Evolutionary conservation across 2,329 filamentous ascomycete species (phyloP), one percentile per base, ranked within the genome.

Genomic region (Aspergillus uvarum): DNA sequence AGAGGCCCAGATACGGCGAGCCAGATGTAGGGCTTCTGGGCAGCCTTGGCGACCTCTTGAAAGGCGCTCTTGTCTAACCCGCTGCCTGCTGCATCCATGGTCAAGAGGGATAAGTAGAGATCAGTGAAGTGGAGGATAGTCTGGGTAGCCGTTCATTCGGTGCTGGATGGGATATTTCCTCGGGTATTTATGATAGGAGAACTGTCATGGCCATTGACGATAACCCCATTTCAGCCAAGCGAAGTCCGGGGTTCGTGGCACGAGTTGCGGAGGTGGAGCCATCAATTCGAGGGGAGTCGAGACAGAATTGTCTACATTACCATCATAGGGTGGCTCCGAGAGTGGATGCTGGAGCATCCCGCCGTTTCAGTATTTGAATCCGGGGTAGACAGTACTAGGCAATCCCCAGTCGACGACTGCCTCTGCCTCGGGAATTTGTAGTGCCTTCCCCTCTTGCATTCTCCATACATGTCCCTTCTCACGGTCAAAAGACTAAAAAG

Each of bases 11-110:
- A 65, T 65, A 6, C 59, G 8, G 63, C 63, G 12, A 67, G 56
- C 63, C 65, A 65, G 21, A 65, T 61, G 26, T 67, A 67, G 7
- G 56, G 49, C 12, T 59, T 50, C 1, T 56, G 51, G 29, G 65
- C 61, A 35, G 62, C 55, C 11, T 38, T 38, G 4, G 63, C 62
- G 7, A 67, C 59, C n/a, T 62, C 49, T n/a, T 59, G 60, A 7
- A 67, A 55, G 53, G 64, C 65, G 49, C 57, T 54, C 24, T 59
- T 63, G 11, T 60, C 62, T 47, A 63, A 60, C 5, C 63, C 65
- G 47, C 63, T 63, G 44, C 61, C 60, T 16, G 61, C 57, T 42
- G 65, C 63, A 47, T 56, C 56, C 61, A 67, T 67, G 21, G 21
- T 59, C 6, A 31, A 16, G 10, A 14, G 11, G n/a, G 52, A 14